Percentiles rank a stretch among this genome's conserved stretches.
Conservation (phyloP, 192 early-diverging fungal species). For the Geranomyces michiganensis region DNA sequence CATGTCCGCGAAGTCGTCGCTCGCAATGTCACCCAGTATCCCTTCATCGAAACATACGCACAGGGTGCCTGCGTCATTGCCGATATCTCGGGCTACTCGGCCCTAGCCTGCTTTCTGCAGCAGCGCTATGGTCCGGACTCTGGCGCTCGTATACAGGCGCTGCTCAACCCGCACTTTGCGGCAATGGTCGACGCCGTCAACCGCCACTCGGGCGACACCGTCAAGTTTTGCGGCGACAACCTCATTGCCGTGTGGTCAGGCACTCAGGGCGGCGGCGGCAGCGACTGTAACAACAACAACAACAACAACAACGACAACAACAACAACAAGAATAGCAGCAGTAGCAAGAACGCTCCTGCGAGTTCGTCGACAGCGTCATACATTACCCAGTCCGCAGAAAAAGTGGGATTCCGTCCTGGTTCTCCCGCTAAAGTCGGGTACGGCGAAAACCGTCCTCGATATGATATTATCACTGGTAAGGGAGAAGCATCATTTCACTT, state of each 20-base stretch:
- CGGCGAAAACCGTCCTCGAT: slow-evolving; percentile 19
- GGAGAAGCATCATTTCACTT: not conserved
- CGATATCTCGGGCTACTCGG: slow-evolving; percentile 16
- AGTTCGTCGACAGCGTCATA: not conserved
- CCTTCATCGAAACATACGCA: slow-evolving; percentile 13
- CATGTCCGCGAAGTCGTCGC: not conserved
- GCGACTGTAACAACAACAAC: not conserved
- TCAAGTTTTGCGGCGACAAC: slow-evolving; percentile 18
- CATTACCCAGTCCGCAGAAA: not conserved
- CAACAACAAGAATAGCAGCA: not conserved
- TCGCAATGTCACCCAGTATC: slow-evolving; percentile 1
- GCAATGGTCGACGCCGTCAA: slow-evolving; percentile 15
- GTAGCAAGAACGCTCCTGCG: not conserved
- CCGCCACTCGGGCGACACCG: not conserved
- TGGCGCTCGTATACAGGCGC: slow-evolving; percentile 2
- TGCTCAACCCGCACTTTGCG: not conserved
- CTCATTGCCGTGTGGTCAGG: not conserved
- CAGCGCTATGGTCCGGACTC: not conserved
- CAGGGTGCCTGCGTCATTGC: not conserved
- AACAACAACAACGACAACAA: not conserved
- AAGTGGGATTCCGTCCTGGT: not conserved
- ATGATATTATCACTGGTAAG: slow-evolving; percentile 47
- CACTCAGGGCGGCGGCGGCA: not conserved
- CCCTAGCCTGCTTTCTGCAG: slow-evolving; percentile 11
- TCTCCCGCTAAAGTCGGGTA: slow-evolving; percentile 16